These are phyloP conservation scores for Cercophora newfieldiana DNA, from an alignment of 495 filamentous ascomycete species.

Conservation along the genomic window DNA sequence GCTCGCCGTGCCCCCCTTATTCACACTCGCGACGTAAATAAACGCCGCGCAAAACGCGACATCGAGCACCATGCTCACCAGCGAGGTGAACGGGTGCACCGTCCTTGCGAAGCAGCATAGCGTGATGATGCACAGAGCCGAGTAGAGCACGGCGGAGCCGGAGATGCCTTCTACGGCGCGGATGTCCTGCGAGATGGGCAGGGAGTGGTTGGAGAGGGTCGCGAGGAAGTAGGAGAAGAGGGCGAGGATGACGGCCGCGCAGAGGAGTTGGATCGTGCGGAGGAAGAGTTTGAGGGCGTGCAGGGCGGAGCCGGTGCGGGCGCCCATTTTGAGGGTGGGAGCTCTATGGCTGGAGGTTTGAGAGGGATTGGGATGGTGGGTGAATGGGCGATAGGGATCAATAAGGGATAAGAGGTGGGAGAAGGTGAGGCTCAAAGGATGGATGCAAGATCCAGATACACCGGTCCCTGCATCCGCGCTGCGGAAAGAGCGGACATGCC, in stretches of 20 bases:
- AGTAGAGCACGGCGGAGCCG: slow-evolving; percentile 71
- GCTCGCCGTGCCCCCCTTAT: slow-evolving; percentile 59
- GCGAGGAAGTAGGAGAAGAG: slow-evolving; percentile 78
- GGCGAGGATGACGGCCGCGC: slow-evolving; percentile 69
- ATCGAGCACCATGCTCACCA: slow-evolving; percentile 69
- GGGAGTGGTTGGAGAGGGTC: slow-evolving; percentile 57
- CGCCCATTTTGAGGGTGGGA: slow-evolving; percentile 37
- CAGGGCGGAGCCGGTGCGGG: slow-evolving; percentile 55
- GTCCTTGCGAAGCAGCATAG: slow-evolving; percentile 64
- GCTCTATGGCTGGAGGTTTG: not conserved
- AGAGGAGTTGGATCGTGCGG: slow-evolving; percentile 70
- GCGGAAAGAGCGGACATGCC: too few relatives aligned
- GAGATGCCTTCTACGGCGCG: slow-evolving; percentile 82
- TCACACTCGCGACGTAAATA: slow-evolving; percentile 62
- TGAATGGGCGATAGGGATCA: not conserved
- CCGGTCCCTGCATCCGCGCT: too few relatives aligned
- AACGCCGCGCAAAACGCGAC: slow-evolving; percentile 57
- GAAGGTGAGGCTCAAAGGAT: too few relatives aligned
- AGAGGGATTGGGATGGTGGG: not conserved
- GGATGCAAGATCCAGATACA: too few relatives aligned
- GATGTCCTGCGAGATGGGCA: slow-evolving; percentile 61
- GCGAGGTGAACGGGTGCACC: slow-evolving; percentile 63
- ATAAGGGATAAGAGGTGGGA: too few relatives aligned
- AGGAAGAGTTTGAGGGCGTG: slow-evolving; percentile 63
- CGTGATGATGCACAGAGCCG: slow-evolving; percentile 65